phyloP scores from a whole-genome alignment of 2,329 filamentous ascomycete genomes.

The Xylaria sp. region DNA sequence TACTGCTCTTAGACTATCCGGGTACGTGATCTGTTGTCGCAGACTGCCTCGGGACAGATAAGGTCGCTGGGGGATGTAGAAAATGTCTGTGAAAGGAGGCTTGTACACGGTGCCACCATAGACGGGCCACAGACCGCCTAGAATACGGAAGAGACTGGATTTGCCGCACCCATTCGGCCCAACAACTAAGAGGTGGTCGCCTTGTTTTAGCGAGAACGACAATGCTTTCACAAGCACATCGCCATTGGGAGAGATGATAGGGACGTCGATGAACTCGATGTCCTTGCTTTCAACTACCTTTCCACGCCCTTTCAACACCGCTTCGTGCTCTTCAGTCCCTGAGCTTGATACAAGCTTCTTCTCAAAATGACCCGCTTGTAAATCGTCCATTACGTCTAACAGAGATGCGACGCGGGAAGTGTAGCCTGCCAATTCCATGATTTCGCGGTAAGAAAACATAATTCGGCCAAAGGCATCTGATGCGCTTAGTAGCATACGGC shows the following conservation, averaged over 20 bases:
- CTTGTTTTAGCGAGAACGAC: constrained; percentile 85
- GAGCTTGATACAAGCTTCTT: constrained; percentile 96
- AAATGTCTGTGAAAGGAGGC: constrained; percentile 91
- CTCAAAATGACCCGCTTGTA: constrained; percentile 88
- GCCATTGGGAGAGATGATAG: constrained; percentile 96
- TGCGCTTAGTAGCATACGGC: constrained; percentile 88
- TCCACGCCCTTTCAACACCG: constrained; percentile 83
- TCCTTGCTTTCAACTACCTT: constrained; percentile 77
- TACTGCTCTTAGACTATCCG: constrained; percentile 88
- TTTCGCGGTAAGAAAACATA: constrained; percentile 98
- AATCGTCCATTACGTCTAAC: constrained; percentile 93
- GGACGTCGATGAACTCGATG: constrained; percentile 64
- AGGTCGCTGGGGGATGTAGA: constrained; percentile 96
- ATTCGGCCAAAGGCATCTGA: constrained; percentile 95
- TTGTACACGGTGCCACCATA: constrained; percentile 95
- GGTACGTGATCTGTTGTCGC: constrained; percentile 97
- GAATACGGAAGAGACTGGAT: constrained; percentile 93
- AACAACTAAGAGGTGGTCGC: constrained; percentile 92
- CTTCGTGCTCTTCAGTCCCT: constrained; percentile 81
- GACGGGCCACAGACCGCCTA: constrained; percentile 96
- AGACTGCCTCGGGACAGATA: constrained; percentile 92
- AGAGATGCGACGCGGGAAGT: constrained; percentile 91
- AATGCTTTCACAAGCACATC: constrained; percentile 88
- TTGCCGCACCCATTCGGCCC: constrained; percentile 98
- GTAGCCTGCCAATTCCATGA: constrained; percentile 95